Evolutionary conservation across 257 asterid species (phyloP).

Genomic region (Sherardia arvensis): DNA sequence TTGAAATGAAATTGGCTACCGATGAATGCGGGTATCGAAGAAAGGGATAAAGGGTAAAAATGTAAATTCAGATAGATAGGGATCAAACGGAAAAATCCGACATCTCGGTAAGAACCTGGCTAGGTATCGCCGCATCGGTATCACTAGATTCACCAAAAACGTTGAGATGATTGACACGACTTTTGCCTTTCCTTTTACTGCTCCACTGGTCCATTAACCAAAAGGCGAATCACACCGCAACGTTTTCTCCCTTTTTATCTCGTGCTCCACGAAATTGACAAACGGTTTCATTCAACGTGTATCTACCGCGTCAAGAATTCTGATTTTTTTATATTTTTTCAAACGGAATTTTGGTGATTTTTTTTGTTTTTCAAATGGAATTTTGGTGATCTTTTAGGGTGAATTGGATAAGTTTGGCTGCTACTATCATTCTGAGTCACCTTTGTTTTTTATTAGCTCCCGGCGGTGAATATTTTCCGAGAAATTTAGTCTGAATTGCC

Average conservation of each 20-base stretch:
- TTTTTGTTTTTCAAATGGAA: too few species aligned
- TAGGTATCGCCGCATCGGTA: background rate
- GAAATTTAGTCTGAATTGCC: background rate
- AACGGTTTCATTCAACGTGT: background rate
- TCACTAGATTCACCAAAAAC: conserved; percentile 1
- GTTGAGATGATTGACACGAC: background rate
- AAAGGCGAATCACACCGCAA: background rate
- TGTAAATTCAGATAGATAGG: background rate
- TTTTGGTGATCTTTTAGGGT: background rate
- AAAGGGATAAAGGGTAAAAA: background rate
- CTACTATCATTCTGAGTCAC: background rate
- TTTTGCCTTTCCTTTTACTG: background rate
- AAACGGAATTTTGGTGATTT: background rate
- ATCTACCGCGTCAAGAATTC: background rate
- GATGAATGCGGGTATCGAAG: background rate
- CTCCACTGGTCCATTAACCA: background rate
- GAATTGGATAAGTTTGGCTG: background rate
- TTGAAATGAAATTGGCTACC: too few species aligned
- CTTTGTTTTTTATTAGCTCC: background rate
- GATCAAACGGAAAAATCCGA: background rate
- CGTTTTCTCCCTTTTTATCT: background rate
- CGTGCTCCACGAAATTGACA: background rate
- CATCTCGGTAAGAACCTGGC: background rate
- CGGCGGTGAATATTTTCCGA: background rate
- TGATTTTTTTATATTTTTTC: background rate